Percentiles rank a stretch among this genome's conserved stretches.
Conservation (phyloP, 2,329 filamentous ascomycete species). For the Cladophialophora psammophila region DNA sequence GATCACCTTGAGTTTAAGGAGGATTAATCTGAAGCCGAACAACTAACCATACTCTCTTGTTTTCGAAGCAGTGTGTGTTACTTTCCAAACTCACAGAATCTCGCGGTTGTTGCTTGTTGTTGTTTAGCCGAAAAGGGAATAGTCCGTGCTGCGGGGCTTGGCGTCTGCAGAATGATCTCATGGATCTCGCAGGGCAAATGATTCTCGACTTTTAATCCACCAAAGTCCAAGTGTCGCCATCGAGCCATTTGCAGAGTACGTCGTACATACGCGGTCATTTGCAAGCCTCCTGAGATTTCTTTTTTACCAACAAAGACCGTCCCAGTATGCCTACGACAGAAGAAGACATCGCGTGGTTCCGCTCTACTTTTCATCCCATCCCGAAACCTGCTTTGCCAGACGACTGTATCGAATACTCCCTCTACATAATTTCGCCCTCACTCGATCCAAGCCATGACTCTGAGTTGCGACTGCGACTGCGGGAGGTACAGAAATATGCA, state of each 20-base stretch:
- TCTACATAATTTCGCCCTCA: conserved; percentile 72
- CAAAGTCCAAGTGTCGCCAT: neutral
- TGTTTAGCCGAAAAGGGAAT: conserved; percentile 20
- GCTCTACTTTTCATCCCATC: conserved; percentile 70
- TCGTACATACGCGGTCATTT: neutral
- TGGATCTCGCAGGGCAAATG: neutral
- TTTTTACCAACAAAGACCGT: neutral
- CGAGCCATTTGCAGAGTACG: neutral
- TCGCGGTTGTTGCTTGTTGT: conserved; percentile 16
- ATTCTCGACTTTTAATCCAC: neutral
- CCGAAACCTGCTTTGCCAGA: conserved; percentile 74
- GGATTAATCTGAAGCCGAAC: conserved; percentile 20
- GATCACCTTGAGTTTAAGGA: neutral
- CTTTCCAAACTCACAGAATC: neutral
- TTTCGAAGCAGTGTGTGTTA: neutral
- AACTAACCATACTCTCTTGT: conserved; percentile 29
- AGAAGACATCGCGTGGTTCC: conserved; percentile 70
- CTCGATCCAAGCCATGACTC: conserved; percentile 62
- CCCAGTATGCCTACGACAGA: conserved; percentile 54
- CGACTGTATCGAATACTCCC: conserved; percentile 83
- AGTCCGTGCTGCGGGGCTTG: conserved; percentile 5
- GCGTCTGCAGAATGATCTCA: neutral
- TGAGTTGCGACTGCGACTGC: conserved; percentile 70
- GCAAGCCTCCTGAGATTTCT: neutral
- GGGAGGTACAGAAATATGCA: conserved; percentile 73